Percentiles rank a stretch among this genome's conserved stretches.
Conservation (phyloP, 345 rosid species). For the Noccaea caerulescens region DNA sequence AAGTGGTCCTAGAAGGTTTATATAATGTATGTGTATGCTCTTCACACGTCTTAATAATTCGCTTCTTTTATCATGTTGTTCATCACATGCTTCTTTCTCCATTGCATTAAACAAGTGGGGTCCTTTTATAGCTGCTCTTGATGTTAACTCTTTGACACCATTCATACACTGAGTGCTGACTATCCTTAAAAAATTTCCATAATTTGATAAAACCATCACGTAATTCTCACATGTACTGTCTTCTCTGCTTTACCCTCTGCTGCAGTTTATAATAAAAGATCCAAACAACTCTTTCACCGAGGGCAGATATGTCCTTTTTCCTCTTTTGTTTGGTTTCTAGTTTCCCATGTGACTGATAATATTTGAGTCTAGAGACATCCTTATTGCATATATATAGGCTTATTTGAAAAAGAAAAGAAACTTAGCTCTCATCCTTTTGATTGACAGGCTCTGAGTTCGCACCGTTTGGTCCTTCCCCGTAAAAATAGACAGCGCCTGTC, state of each 20-base stretch:
- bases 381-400: conserved; percentile 30
- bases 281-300: conserved; percentile 27
- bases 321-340: not conserved
- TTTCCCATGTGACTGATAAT: conserved; percentile 23
- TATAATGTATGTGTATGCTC: conserved; percentile 51
- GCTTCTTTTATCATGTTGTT: conserved; percentile 63
- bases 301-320: conserved; percentile 31
- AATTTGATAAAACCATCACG: conserved; percentile 42
- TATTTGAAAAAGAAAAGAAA: conserved; percentile 4
- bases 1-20: conserved; percentile 69
- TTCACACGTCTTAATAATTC: conserved; percentile 66
- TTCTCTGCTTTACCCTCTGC: conserved; percentile 27
- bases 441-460: conserved; percentile 32
- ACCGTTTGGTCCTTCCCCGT: conserved; percentile 31
- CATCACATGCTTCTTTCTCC: conserved; percentile 65
- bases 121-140: conserved; percentile 61
- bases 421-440: conserved; percentile 31
- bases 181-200: conserved; percentile 48
- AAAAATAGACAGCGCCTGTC: conserved; percentile 20
- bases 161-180: conserved; percentile 21
- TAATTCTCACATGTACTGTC: conserved; percentile 41
- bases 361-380: not conserved
- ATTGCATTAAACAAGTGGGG: conserved; percentile 72
- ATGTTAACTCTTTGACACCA: conserved; percentile 53
- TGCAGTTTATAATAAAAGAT: conserved; percentile 18